phyloP scores from a whole-genome alignment of 2,329 filamentous ascomycete genomes.

The Aspergillus sp. region DNA sequence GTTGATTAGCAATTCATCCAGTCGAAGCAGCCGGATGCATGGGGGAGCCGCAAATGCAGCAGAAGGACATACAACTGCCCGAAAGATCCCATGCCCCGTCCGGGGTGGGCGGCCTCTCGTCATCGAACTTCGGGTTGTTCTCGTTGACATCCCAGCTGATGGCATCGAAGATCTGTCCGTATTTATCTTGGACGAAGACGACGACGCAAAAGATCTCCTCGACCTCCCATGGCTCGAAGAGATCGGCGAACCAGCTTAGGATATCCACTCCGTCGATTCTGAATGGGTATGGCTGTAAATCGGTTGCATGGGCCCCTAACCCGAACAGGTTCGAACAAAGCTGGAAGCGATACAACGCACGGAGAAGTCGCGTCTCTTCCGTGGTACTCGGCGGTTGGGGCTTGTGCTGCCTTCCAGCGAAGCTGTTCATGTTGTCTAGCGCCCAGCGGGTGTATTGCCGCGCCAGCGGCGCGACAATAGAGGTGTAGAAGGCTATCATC shows the following conservation, averaged over 20 bases:
- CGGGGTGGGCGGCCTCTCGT: constrained; percentile 3
- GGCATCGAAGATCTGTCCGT: constrained; percentile 2
- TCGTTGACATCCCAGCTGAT: constrained; percentile 11
- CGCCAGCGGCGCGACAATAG: constrained; percentile 14
- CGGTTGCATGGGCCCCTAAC: background rate
- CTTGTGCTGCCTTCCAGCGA: background rate
- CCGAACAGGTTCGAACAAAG: constrained; percentile 12
- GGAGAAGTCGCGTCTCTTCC: constrained; percentile 11
- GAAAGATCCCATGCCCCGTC: constrained; percentile 4
- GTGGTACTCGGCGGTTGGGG: constrained; percentile 2
- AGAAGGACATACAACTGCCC: constrained; percentile 2
- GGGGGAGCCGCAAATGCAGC: no score
- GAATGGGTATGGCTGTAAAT: no score
- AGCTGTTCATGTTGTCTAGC: constrained; percentile 6
- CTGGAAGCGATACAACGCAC: constrained; percentile 15
- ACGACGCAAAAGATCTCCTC: constrained; percentile 11
- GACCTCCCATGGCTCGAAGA: constrained; percentile 14
- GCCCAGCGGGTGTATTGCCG: constrained; percentile 8
- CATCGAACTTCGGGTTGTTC: constrained; percentile 11
- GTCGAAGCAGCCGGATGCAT: no score
- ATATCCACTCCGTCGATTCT: background rate
- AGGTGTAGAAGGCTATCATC: constrained; percentile 11
- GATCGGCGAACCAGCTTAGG: background rate
- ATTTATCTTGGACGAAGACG: background rate
- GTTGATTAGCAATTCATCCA: background rate